phyloP scores from a whole-genome alignment of 2,329 filamentous ascomycete genomes.

The Pseudogymnoascus sp. region DNA sequence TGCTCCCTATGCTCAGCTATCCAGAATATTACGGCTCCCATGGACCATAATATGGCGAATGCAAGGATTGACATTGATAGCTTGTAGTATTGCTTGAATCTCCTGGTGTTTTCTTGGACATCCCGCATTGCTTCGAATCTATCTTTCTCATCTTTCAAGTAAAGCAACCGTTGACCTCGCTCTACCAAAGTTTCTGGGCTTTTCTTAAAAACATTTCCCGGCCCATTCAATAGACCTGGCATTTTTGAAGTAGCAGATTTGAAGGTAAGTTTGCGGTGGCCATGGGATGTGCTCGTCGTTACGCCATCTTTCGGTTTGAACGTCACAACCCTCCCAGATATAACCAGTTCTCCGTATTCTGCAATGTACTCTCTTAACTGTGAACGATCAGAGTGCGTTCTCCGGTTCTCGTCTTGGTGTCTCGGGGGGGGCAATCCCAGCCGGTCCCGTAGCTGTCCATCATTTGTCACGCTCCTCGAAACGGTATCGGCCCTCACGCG shows the following conservation, averaged over 20 bases:
- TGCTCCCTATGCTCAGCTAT: slow-evolving; percentile 45
- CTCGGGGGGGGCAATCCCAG: slow-evolving; percentile 28
- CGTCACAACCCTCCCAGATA: slow-evolving; percentile 28
- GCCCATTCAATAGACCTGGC: not conserved
- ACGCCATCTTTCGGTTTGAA: not conserved
- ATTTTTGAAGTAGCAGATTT: slow-evolving; percentile 1
- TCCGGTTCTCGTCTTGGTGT: not conserved
- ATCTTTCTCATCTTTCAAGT: slow-evolving; percentile 50
- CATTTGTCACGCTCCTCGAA: slow-evolving; percentile 43
- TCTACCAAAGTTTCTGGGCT: not conserved
- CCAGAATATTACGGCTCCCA: slow-evolving; percentile 60
- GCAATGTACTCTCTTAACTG: not conserved
- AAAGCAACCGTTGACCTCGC: slow-evolving; percentile 35
- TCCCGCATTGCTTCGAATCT: slow-evolving; percentile 57
- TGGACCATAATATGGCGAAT: slow-evolving; percentile 55
- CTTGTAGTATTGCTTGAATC: slow-evolving; percentile 51
- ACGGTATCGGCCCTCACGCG: slow-evolving; percentile 45
- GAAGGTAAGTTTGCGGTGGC: not conserved
- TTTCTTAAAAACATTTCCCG: not conserved
- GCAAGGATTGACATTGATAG: slow-evolving; percentile 48
- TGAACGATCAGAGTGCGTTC: slow-evolving; percentile 15
- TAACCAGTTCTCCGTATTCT: slow-evolving; percentile 29
- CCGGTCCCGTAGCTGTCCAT: slow-evolving; percentile 37
- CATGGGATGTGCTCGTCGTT: not conserved
- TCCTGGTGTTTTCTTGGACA: slow-evolving; percentile 49